Evolutionary conservation across 768 basidiomycete species (phyloP).

Genomic region (Phlebiopsis flavidoalba): DNA sequence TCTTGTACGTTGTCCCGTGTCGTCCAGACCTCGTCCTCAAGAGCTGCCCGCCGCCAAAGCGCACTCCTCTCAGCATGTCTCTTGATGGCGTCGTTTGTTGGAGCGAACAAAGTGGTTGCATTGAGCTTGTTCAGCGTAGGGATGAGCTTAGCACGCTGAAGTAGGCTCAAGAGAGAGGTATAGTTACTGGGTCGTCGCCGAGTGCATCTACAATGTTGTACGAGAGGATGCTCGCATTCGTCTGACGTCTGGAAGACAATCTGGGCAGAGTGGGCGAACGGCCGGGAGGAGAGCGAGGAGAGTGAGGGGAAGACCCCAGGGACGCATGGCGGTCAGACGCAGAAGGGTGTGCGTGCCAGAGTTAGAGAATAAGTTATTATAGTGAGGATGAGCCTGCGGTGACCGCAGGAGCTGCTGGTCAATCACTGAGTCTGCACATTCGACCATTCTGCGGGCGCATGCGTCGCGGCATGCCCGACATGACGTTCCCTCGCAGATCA

Average conservation of each 20-base stretch:
- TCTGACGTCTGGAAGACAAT: slow-evolving; percentile 21
- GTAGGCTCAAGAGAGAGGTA: slow-evolving; percentile 62
- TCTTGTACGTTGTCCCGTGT: slow-evolving; percentile 79
- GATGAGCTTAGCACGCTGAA: slow-evolving; percentile 83
- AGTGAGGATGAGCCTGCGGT: slow-evolving; percentile 8
- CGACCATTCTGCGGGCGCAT: neutral
- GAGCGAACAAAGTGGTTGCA: slow-evolving; percentile 85
- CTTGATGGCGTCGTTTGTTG: slow-evolving; percentile 87
- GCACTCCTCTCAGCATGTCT: slow-evolving; percentile 32
- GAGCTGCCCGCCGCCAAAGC: slow-evolving; percentile 27
- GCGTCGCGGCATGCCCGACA: neutral
- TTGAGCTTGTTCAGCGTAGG: slow-evolving; percentile 89
- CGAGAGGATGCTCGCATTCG: slow-evolving; percentile 27
- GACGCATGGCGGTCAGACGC: slow-evolving; percentile 25
- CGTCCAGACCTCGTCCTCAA: slow-evolving; percentile 32
- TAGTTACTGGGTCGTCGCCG: slow-evolving; percentile 71
- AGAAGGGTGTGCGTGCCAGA: slow-evolving; percentile 1
- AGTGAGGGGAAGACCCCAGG: slow-evolving; percentile 29
- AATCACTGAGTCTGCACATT: neutral
- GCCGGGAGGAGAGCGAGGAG: slow-evolving; percentile 30
- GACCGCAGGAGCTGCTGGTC: slow-evolving; percentile 8
- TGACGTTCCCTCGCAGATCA: slow-evolving; percentile 1
- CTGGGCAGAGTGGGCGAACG: slow-evolving; percentile 28
- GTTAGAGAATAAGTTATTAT: slow-evolving; percentile 1
- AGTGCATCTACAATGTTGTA: slow-evolving; percentile 78